Conservation (phyloP, 257 asterid genomes). For the Lavandula angustifolia region DNA sequence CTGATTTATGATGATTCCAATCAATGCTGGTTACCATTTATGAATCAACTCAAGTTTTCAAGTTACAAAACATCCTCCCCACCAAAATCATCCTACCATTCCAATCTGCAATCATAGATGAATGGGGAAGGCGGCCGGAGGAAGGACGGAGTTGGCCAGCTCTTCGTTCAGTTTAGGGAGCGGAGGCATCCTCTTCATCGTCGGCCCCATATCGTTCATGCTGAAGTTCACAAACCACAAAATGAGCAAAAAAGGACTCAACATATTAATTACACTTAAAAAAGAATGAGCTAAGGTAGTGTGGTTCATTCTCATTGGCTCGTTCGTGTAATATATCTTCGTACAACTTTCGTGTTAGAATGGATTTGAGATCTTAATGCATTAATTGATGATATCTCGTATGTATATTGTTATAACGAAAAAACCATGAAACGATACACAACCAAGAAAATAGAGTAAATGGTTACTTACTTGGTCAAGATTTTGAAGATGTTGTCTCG, state of each 20-base stretch:
- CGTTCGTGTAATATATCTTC: too few species aligned
- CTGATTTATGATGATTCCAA: conserved; percentile 10
- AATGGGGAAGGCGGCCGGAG: conserved; percentile 42
- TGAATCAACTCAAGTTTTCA: conserved; percentile 5
- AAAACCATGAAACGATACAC: background rate
- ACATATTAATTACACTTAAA: too few species aligned
- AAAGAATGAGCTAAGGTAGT: background rate
- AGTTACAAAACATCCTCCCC: background rate
- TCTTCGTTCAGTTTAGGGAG: conserved; percentile 68
- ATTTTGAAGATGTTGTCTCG: conserved; percentile 72
- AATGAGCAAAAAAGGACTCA: background rate
- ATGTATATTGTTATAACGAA: background rate
- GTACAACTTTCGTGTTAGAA: background rate
- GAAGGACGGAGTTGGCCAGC: conserved; percentile 70
- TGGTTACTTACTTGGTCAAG: conserved; percentile 54
- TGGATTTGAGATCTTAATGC: background rate
- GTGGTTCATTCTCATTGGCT: background rate
- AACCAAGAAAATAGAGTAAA: conserved; percentile 17
- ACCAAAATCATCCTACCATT: conserved; percentile 9
- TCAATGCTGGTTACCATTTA: conserved; percentile 11
- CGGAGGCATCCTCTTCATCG: conserved; percentile 68
- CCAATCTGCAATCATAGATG: conserved; percentile 36
- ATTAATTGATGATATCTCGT: background rate
- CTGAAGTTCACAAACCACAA: conserved; percentile 38
- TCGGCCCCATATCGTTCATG: conserved; percentile 54